Evolutionary conservation across 805 yeast species (phyloP).

Genomic region (Lipomyces lipofer): DNA sequence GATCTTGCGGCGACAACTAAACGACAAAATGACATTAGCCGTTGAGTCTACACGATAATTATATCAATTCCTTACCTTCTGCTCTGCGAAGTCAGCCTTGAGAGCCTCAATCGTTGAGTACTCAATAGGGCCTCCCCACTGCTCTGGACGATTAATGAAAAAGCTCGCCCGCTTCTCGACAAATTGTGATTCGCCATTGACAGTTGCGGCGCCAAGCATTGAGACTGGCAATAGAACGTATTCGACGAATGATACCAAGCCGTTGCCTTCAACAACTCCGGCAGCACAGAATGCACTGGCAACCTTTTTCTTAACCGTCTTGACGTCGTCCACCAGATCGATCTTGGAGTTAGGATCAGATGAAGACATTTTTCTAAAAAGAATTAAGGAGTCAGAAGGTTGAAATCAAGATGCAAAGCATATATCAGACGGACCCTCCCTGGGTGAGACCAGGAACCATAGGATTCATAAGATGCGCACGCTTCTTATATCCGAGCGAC

Average conservation of each 20-base stretch:
- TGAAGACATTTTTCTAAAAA: constrained; percentile 97
- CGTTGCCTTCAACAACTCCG: constrained; percentile 88
- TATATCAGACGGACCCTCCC: too few relatives aligned
- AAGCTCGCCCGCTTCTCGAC: constrained; percentile 56
- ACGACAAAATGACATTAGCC: too few relatives aligned
- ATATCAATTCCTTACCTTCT: constrained; percentile 44
- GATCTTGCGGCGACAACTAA: constrained; percentile 81
- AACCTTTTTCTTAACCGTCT: constrained; percentile 83
- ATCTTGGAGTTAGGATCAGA: constrained; percentile 98
- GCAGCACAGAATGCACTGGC: constrained; percentile 94
- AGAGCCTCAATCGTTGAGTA: constrained; percentile 67
- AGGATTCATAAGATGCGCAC: constrained; percentile 98
- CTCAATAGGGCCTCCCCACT: constrained; percentile 90
- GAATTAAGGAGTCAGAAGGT: too few relatives aligned
- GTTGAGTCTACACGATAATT: too few relatives aligned
- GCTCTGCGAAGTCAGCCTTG: constrained; percentile 68
- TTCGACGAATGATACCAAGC: constrained; percentile 81
- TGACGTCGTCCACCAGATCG: constrained; percentile 88
- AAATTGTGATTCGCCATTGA: neutral
- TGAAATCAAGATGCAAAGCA: too few relatives aligned
- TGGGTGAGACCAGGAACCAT: constrained; percentile 98
- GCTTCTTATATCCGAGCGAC: constrained; percentile 85
- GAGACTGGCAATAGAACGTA: constrained; percentile 83
- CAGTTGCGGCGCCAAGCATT: constrained; percentile 34
- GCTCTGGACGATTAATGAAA: constrained; percentile 86